A percentile compares a stretch with the other conserved stretches of the same genome.
These are phyloP conservation scores for Ogataea nitratoaversa DNA, from an alignment of 805 yeast species.

Conservation along the genomic window DNA sequence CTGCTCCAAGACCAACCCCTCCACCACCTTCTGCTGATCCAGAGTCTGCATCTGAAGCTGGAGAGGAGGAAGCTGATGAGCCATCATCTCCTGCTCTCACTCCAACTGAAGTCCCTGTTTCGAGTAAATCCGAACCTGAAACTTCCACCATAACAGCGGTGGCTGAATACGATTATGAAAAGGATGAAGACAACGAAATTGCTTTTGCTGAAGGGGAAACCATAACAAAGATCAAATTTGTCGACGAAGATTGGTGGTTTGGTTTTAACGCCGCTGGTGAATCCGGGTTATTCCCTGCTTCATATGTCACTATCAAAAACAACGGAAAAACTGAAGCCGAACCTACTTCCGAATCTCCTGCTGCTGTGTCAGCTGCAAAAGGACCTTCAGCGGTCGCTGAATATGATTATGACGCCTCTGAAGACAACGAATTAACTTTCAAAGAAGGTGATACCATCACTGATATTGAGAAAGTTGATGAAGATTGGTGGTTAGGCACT, in stretches of 20 bases:
- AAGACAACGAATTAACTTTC: conserved; percentile 86
- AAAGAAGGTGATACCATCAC: conserved; percentile 77
- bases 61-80: conserved; percentile 10
- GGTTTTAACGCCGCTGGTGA: conserved; percentile 38
- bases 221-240: conserved; percentile 61
- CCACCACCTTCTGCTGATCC: conserved; percentile 14
- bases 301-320: conserved; percentile 42
- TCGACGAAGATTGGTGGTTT: conserved; percentile 73
- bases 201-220: conserved; percentile 61
- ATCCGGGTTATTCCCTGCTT: conserved; percentile 53
- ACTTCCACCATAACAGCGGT: conserved; percentile 43
- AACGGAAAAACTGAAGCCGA: conserved; percentile 15
- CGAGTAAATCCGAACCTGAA: conserved; percentile 16
- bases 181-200: conserved; percentile 75
- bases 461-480: conserved; percentile 85
- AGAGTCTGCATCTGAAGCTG: conserved; percentile 17
- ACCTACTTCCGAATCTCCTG: conserved; percentile 18
- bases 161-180: conserved; percentile 77
- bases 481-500: conserved; percentile 96
- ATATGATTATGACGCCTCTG: conserved; percentile 83
- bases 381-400: conserved; percentile 57
- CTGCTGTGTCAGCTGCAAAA: conserved; percentile 20
- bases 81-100: conserved; percentile 4
- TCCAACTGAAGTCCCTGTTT: conserved; percentile 17
- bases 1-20: conserved; percentile 16